Evolutionary conservation across 225 moss, liverwort and hornwort species (phyloP).

Genomic region (Rhytidiadelphus loreus): DNA sequence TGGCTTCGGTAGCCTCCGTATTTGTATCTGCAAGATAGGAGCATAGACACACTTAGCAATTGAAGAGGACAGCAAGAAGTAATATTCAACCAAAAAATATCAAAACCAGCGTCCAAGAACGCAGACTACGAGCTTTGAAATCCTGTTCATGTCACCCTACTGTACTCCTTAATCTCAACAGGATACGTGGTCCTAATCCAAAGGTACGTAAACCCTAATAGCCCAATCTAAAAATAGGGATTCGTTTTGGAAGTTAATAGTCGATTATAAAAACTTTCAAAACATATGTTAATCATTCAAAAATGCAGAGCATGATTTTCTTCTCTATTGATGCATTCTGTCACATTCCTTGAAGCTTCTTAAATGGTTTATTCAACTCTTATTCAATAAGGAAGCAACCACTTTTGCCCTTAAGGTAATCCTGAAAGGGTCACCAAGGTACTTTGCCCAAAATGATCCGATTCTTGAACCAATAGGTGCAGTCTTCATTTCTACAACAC

Average conservation of each 20-base stretch:
- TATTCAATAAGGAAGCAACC: neutral
- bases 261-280: too few relatives aligned
- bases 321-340: neutral
- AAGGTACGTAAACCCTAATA: neutral
- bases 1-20: slow-evolving; percentile 90
- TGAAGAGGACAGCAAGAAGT: neutral
- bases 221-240: neutral
- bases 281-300: neutral
- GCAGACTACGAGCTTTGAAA: neutral
- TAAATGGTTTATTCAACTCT: neutral
- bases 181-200: neutral
- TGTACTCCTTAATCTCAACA: neutral
- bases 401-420: neutral
- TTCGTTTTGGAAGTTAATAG: neutral
- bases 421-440: neutral
- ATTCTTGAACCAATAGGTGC: neutral
- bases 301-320: neutral
- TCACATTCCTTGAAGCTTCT: neutral
- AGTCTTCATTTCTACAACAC: neutral
- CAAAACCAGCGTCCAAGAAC: neutral
- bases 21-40: slow-evolving; percentile 66
- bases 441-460: neutral
- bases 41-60: neutral
- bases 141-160: neutral
- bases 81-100: neutral